Base-by-base conservation (phyloP, 306 rosid genomes). In the Dalbergia cochinchinensis region DNA sequence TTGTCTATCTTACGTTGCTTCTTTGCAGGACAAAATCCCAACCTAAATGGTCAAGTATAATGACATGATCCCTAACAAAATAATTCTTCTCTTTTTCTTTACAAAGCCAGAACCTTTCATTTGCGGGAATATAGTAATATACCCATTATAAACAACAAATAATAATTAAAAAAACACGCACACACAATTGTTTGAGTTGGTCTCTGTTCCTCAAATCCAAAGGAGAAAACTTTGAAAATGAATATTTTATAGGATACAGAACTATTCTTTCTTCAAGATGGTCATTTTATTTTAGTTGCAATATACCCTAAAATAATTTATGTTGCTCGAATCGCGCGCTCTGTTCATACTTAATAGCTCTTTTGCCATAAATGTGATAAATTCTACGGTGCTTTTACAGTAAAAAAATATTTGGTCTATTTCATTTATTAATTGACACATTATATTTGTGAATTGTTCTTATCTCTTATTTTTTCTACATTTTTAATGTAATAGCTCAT, bases 11-110 rank as follows among this genome's bases (percentile, higher is more conserved):
- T 78, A 54, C 60, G 66, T 80, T 77, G 75, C 76, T 64, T 81
- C 61, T 69, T 77, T 78, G 65, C 47, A 47, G 19, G 45, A 34
- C 64, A 68, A 57, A 65, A 73, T 11, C 31, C 45, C 81, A 70
- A 26, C 61, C 50, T 45, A 19, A 72, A 73, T 62, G 65, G 73
- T 42, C 51, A 45, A 65, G 63, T 34, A 71, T 81, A 81, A 33
- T 81, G 80, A 65, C 77, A 66, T 60, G 19, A 81, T 67, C 74
- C 63, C 77, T 66, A 42, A 77, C 82, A 69, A 71, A 80, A 72
- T 72, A 77, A 72, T 81, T 81, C 66, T 66, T 48, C 16, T 59
- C 39, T 16, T 44, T 33, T 20, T 22, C n/a, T 54, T 33, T 26
- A 20, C 11, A 9, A 50, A 20, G 41, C n/a, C 6, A 0, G 58